Base-by-base conservation (phyloP, 2,329 filamentous ascomycete genomes). In the Aspergillus glaucus region DNA sequence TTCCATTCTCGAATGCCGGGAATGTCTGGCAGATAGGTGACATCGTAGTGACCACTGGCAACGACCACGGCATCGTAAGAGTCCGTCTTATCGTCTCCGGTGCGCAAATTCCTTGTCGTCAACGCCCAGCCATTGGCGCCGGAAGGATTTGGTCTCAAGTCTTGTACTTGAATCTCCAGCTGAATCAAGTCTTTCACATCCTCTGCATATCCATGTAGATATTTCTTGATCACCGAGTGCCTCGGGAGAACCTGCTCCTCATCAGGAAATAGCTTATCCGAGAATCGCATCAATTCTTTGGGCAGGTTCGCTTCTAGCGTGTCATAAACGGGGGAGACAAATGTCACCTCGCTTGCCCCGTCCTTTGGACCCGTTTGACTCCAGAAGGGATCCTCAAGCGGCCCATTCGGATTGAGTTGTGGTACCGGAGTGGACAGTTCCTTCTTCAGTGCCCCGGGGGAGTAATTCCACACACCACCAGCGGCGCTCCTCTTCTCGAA, bases 381-480 rank as follows among this genome's bases (percentile, higher is more conserved):
- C 72, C 76, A 80, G 49, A 83, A 67, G 4, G 87, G 86, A 48
- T 78, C 75, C 54, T 91, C 86, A 1, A 79, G 75, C 21, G 80
- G 77, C 41, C 77, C 76, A 59, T 79, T 61, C 2, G 79, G 79
- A 58, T 80, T 78, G n/a, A 81, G 81, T 62, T 90, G 86, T 6
- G 90, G 89, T 34, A 92, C 73, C 30, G 59, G 43, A 57, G 77
- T 57, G 62, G 60, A 45, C 44, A 62, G 17, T 39, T 77, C 51
- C 62, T 72, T 56, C 57, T 78, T 53, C 64, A 75, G 61, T 41
- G 69, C 48, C 67, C 76, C 68, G 24, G 75, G 72, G 53, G 78
- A 84, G 66, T 94, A 90, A 61, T 89, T 86, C 92, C 92, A 97
- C 8, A 93, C 81, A 2, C 93, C 92, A 49, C 90, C 92, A 6